Percentiles rank a stretch among this genome's conserved stretches.
Evolutionary conservation across 2,329 filamentous ascomycete genomes (phyloP).

Genomic region (Verticillium isaacii): DNA sequence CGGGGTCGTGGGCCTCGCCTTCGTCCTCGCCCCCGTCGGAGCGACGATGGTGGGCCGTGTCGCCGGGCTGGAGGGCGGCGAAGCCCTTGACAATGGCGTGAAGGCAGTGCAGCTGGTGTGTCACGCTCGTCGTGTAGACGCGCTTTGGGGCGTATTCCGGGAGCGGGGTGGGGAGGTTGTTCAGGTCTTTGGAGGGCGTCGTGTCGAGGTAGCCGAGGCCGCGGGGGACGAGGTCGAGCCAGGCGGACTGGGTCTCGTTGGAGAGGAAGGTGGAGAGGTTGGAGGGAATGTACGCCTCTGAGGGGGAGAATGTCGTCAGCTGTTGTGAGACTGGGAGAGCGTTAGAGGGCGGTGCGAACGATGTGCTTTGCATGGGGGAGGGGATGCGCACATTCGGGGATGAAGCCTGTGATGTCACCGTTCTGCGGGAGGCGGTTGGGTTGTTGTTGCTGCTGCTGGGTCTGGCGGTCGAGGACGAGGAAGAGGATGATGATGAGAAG

Average conservation of each 20-base stretch:
- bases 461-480: slow-evolving; percentile 26
- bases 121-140: slow-evolving; percentile 36
- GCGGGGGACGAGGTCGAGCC: slow-evolving; percentile 33
- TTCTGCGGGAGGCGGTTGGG: slow-evolving; percentile 22
- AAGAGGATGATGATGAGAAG: slow-evolving; percentile 28
- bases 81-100: slow-evolving; percentile 31
- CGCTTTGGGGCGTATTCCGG: slow-evolving; percentile 24
- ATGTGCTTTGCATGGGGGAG: not conserved
- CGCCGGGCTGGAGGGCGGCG: slow-evolving; percentile 11
- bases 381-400: slow-evolving; percentile 25
- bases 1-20: slow-evolving; percentile 20
- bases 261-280: slow-evolving; percentile 34
- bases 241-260: slow-evolving; percentile 23
- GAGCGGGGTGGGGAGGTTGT: slow-evolving; percentile 30
- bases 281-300: slow-evolving; percentile 29
- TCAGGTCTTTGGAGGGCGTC: slow-evolving; percentile 20
- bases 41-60: slow-evolving; percentile 5
- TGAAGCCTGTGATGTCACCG: slow-evolving; percentile 35
- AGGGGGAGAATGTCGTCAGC: slow-evolving; percentile 30
- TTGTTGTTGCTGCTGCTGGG: slow-evolving; percentile 5
- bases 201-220: slow-evolving; percentile 33
- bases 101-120: slow-evolving; percentile 39
- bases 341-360: not conserved
- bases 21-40: slow-evolving; percentile 9
- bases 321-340: slow-evolving; percentile 28